Conservation (phyloP, 805 yeast genomes). For the Spathaspora hagerdaliae region DNA sequence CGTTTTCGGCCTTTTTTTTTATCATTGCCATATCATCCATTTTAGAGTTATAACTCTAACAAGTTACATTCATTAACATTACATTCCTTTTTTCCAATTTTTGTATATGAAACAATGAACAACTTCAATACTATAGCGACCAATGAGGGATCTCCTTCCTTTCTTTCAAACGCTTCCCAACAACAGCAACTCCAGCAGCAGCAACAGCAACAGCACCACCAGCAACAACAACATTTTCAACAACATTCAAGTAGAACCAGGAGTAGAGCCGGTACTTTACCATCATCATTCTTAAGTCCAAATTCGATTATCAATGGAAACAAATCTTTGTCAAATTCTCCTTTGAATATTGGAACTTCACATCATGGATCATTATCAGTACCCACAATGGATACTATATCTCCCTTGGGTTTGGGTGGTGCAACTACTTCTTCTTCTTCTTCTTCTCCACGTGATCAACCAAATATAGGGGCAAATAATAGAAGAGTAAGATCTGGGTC, state of each 20-base stretch:
- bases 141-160: too few species aligned
- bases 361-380: slow-evolving; percentile 32
- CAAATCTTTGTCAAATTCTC: slow-evolving; percentile 5
- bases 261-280: slow-evolving; percentile 77
- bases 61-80: too few species aligned
- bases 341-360: slow-evolving; percentile 21
- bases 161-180: neutral
- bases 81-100: too few species aligned
- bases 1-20: too few species aligned
- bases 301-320: neutral
- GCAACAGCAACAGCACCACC: neutral
- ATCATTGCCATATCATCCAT: too few species aligned
- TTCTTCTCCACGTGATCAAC: neutral
- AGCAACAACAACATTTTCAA: neutral
- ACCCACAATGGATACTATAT: slow-evolving; percentile 3
- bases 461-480: neutral
- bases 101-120: too few species aligned
- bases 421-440: neutral
- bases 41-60: too few species aligned
- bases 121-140: too few species aligned
- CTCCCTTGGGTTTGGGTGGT: slow-evolving; percentile 1
- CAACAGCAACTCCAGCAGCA: neutral
- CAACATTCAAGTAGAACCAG: slow-evolving; percentile 36
- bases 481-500: slow-evolving; percentile 56
- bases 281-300: slow-evolving; percentile 47